Conservation (phyloP, 805 yeast genomes). For the Saturnispora diversa region DNA sequence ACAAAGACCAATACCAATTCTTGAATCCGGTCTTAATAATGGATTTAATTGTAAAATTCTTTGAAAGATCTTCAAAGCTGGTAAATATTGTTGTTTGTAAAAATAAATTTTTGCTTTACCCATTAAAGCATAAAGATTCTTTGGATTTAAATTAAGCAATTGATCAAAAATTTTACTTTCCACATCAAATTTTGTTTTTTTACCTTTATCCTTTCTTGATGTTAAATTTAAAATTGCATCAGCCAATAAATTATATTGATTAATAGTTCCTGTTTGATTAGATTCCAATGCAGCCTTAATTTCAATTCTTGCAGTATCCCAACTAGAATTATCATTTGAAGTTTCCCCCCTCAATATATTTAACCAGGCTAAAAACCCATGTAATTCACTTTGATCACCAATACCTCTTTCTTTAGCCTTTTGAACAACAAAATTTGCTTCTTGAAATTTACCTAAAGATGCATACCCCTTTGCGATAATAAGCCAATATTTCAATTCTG, state of each 20-base stretch:
- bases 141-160: conserved; percentile 44
- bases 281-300: conserved; percentile 40
- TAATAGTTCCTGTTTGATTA: conserved; percentile 29
- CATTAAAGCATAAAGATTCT: conserved; percentile 66
- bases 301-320: conserved; percentile 25
- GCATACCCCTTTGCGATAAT: conserved; percentile 77
- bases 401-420: conserved; percentile 46
- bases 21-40: conserved; percentile 75
- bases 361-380: conserved; percentile 68
- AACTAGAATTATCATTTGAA: conserved; percentile 17
- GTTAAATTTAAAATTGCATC: conserved; percentile 57
- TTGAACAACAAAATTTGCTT: conserved; percentile 55
- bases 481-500: conserved; percentile 74
- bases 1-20: conserved; percentile 91
- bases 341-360: conserved; percentile 39
- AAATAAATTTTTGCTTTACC: conserved; percentile 80
- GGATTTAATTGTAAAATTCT: conserved; percentile 73
- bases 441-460: conserved; percentile 46
- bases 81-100: conserved; percentile 60
- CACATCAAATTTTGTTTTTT: conserved; percentile 55
- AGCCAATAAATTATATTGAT: conserved; percentile 49
- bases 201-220: conserved; percentile 55
- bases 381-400: conserved; percentile 44
- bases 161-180: conserved; percentile 65
- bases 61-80: conserved; percentile 77